Conservation (phyloP, 345 rosid genomes). For the Syzygium oleosum region DNA sequence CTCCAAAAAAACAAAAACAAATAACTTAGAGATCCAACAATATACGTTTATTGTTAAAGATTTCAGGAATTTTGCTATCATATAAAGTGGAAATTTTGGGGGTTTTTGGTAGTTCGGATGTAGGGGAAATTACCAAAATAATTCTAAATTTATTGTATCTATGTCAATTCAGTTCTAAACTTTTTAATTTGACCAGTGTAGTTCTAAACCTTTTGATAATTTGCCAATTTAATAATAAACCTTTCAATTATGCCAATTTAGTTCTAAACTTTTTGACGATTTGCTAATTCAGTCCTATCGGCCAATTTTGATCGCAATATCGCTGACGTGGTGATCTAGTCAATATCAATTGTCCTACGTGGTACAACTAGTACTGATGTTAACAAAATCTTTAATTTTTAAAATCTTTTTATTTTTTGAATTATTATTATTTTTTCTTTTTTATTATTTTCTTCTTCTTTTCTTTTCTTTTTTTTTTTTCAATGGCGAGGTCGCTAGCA, state of each 20-base stretch:
- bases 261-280: rapidly evolving
- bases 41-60: background rate
- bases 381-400: too few relatives aligned
- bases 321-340: background rate
- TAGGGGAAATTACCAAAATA: background rate
- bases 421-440: too few relatives aligned
- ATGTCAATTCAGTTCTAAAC: background rate
- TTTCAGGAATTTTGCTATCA: background rate
- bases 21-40: background rate
- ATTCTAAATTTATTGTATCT: background rate
- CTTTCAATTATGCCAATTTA: too few relatives aligned
- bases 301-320: background rate
- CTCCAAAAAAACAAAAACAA: background rate
- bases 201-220: background rate
- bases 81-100: background rate
- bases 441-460: too few relatives aligned
- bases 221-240: too few relatives aligned
- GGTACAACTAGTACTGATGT: rapidly evolving
- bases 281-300: too few relatives aligned
- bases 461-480: background rate
- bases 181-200: background rate
- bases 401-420: background rate
- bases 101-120: background rate
- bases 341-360: background rate
- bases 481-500: background rate